A percentile compares a stretch with the other conserved stretches of the same genome.
Evolutionary conservation across 441 rosid species (phyloP).

Genomic region (Adansonia gregorii): DNA sequence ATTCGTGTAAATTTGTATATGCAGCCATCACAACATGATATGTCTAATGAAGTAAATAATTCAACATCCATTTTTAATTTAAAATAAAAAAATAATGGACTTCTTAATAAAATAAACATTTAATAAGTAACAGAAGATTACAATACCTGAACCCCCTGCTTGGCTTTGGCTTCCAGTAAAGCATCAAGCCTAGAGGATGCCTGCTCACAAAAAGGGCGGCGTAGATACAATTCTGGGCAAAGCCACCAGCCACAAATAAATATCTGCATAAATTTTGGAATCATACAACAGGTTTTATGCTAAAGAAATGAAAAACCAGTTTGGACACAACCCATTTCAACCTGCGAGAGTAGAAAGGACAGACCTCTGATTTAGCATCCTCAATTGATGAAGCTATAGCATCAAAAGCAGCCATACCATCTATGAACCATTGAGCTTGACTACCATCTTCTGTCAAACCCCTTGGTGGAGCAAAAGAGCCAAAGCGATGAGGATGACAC

Average conservation of each 20-base stretch:
- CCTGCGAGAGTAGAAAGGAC: conserved; percentile 31
- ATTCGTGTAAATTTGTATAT: background rate
- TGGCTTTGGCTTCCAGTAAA: conserved; percentile 95
- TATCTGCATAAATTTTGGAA: conserved; percentile 61
- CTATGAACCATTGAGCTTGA: conserved; percentile 97
- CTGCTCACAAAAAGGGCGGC: conserved; percentile 78
- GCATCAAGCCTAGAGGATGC: conserved; percentile 86
- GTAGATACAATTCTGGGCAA: conserved; percentile 96
- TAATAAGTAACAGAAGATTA: background rate
- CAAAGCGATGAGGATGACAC: conserved; percentile 99
- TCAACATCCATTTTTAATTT: conserved; percentile 12
- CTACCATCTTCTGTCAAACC: conserved; percentile 98
- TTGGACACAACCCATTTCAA: background rate
- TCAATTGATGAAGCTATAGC: conserved; percentile 91
- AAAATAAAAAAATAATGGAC: background rate
- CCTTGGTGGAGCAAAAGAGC: conserved; percentile 98
- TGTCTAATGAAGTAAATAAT: background rate
- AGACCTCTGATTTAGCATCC: conserved; percentile 97
- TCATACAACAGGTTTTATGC: conserved; percentile 29
- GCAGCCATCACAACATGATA: background rate
- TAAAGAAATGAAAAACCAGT: conserved; percentile 19
- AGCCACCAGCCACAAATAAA: conserved; percentile 99
- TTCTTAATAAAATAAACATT: background rate
- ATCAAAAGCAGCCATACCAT: conserved; percentile 92
- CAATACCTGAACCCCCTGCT: conserved; percentile 94